Evolutionary conservation across 805 yeast genomes (phyloP).

Genomic region (Metschnikowia borealis): DNA sequence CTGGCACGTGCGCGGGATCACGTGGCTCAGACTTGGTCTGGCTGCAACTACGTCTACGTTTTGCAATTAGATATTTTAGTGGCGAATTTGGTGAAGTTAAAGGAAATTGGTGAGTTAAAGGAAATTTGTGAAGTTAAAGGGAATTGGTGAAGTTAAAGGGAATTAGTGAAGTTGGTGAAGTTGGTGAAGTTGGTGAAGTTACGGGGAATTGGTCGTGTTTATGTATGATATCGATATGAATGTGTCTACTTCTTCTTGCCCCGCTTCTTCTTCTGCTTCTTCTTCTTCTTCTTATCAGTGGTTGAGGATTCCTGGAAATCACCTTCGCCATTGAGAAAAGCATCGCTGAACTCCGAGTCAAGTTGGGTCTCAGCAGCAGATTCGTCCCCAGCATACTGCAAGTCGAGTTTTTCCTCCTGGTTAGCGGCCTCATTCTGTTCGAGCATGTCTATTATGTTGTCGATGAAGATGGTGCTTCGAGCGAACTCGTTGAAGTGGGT

Average conservation of each 20-base stretch:
- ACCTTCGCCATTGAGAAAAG: slow-evolving; percentile 27
- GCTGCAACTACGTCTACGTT: no score
- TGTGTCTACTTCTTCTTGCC: slow-evolving; percentile 16
- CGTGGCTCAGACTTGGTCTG: not conserved
- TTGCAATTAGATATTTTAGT: no score
- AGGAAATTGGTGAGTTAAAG: no score
- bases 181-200: not conserved
- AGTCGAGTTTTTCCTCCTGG: slow-evolving; percentile 4
- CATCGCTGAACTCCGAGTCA: slow-evolving; percentile 29
- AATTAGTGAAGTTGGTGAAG: no score
- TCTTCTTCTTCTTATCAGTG: slow-evolving; percentile 16
- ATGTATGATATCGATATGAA: not conserved
- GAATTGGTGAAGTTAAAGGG: no score
- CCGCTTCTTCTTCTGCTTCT: slow-evolving; percentile 28
- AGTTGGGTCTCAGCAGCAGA: slow-evolving; percentile 10
- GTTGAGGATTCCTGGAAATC: slow-evolving; percentile 13
- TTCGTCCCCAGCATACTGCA: slow-evolving; percentile 3
- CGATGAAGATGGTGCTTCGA: slow-evolving; percentile 28
- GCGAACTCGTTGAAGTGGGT: slow-evolving; percentile 29
- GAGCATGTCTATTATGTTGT: slow-evolving; percentile 17
- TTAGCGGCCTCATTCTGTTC: slow-evolving; percentile 9
- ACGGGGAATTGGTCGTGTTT: not conserved
- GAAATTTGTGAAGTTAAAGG: no score
- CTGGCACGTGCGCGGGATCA: not conserved
- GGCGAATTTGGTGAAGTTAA: no score